Percentiles rank a stretch among this genome's conserved stretches.
Evolutionary conservation across 768 basidiomycete genomes (phyloP).

Genomic region (Pleurotus tuoliensis): DNA sequence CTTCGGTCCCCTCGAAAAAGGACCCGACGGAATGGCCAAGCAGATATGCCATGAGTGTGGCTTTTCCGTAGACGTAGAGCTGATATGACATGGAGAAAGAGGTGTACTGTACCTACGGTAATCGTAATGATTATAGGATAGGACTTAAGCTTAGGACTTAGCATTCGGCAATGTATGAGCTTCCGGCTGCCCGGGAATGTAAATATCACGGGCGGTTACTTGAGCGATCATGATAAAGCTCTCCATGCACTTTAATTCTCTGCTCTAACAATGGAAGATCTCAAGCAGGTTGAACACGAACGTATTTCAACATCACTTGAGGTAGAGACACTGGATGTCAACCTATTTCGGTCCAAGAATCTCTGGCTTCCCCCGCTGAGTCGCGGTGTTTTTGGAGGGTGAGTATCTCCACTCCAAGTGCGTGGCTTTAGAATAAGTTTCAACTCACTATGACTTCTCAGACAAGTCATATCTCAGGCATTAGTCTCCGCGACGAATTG

Average conservation of each 20-base stretch:
- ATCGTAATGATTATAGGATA: no score
- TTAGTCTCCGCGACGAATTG: slow-evolving; percentile 77
- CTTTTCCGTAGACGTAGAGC: slow-evolving; percentile 87
- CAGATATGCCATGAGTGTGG: slow-evolving; percentile 90
- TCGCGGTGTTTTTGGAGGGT: slow-evolving; percentile 82
- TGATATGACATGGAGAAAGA: slow-evolving; percentile 42
- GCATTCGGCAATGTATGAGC: neutral
- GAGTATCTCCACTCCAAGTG: slow-evolving; percentile 10
- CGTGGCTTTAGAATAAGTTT: neutral
- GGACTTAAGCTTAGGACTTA: no score
- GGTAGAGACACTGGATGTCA: slow-evolving; percentile 72
- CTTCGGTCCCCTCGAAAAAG: slow-evolving; percentile 59
- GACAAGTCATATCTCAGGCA: slow-evolving; percentile 85
- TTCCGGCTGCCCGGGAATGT: neutral
- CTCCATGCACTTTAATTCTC: neutral
- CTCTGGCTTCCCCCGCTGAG: slow-evolving; percentile 58
- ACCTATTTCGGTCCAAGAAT: slow-evolving; percentile 75
- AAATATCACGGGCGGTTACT: slow-evolving; percentile 1
- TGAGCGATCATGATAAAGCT: neutral
- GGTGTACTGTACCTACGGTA: no score
- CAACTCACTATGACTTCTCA: slow-evolving; percentile 14
- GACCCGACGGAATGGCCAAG: slow-evolving; percentile 49
- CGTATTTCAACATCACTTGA: slow-evolving; percentile 73
- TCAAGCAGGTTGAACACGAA: slow-evolving; percentile 31
- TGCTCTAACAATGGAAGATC: neutral